Percentiles rank a stretch among this genome's conserved stretches.
Conservation (phyloP, 768 basidiomycete genomes). For the Boletellus emodensis region DNA sequence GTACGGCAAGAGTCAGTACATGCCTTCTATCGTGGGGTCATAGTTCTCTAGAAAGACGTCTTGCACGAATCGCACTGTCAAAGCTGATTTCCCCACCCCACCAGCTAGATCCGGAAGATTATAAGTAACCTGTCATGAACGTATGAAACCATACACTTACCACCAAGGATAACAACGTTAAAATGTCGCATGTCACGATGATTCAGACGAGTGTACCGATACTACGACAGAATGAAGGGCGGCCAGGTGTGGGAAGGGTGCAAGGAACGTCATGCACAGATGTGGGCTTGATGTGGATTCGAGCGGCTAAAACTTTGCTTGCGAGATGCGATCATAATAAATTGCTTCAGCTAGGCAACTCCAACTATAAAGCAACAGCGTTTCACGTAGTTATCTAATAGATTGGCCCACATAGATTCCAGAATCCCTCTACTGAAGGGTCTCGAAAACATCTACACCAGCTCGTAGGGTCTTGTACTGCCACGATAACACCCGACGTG, state of each 20-base stretch:
- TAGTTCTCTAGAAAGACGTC: conserved; percentile 73
- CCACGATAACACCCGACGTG: no score
- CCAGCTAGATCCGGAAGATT: conserved; percentile 50
- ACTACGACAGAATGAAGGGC: conserved; percentile 10
- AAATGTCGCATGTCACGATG: conserved; percentile 56
- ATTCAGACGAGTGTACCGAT: not conserved
- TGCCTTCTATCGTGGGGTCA: conserved; percentile 81
- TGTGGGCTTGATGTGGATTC: not conserved
- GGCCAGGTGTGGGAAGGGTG: conserved; percentile 22
- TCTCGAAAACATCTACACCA: no score
- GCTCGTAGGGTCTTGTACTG: no score
- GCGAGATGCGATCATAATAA: not conserved
- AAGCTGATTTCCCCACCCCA: conserved; percentile 84
- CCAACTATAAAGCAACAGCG: not conserved
- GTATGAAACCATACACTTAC: conserved; percentile 37
- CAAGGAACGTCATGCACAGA: conserved; percentile 13
- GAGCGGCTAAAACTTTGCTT: not conserved
- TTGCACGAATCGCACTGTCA: conserved; percentile 75
- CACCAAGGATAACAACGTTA: conserved; percentile 78
- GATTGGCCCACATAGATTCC: no score
- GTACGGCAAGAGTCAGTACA: conserved; percentile 24
- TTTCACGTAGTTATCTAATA: not conserved
- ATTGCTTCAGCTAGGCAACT: not conserved
- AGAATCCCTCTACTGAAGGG: no score
- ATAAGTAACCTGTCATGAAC: not conserved